These are phyloP conservation scores for Tylopilus cervinicoccineus DNA, from an alignment of 768 basidiomycete genomes.

Conservation along the genomic window DNA sequence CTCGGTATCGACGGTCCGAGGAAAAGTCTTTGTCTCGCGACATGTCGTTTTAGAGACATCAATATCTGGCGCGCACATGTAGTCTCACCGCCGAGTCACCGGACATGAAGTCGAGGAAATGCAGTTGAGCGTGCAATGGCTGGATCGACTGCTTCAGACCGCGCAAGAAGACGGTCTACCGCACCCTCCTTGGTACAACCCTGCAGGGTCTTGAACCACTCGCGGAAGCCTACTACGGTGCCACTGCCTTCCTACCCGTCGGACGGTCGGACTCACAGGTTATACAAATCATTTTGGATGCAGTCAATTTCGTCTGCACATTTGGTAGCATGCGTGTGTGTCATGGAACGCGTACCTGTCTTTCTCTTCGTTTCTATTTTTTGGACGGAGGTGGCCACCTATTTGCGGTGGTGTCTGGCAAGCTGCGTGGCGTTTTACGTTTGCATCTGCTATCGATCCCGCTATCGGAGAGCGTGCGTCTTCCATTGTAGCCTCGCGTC, in stretches of 20 bases:
- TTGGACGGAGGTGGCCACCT: slow-evolving; percentile 60
- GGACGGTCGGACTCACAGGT: slow-evolving; percentile 65
- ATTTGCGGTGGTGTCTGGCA: slow-evolving; percentile 73
- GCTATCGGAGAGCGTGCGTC: slow-evolving; percentile 50
- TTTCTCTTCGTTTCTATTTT: slow-evolving; percentile 26
- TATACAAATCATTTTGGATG: slow-evolving; percentile 74
- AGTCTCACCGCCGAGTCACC: slow-evolving; percentile 42
- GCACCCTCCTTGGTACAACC: slow-evolving; percentile 59
- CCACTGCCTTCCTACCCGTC: slow-evolving; percentile 63
- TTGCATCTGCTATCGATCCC: slow-evolving; percentile 47
- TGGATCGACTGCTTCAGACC: slow-evolving; percentile 81
- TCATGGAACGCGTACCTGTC: slow-evolving; percentile 49
- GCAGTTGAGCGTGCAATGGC: slow-evolving; percentile 44
- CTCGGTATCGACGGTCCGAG: slow-evolving; percentile 59
- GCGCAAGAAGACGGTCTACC: too few relatives aligned
- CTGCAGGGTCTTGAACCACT: slow-evolving; percentile 72
- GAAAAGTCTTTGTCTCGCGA: slow-evolving; percentile 39
- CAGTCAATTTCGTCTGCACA: slow-evolving; percentile 68
- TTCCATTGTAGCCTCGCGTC: neutral
- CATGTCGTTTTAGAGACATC: too few relatives aligned
- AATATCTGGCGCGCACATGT: slow-evolving; percentile 43
- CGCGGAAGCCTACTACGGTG: slow-evolving; percentile 63
- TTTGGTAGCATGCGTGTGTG: slow-evolving; percentile 72
- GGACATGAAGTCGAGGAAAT: slow-evolving; percentile 55
- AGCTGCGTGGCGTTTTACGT: slow-evolving; percentile 65